These are phyloP conservation scores for Suillus plorans DNA, from an alignment of 768 basidiomycete species.

Conservation along the genomic window DNA sequence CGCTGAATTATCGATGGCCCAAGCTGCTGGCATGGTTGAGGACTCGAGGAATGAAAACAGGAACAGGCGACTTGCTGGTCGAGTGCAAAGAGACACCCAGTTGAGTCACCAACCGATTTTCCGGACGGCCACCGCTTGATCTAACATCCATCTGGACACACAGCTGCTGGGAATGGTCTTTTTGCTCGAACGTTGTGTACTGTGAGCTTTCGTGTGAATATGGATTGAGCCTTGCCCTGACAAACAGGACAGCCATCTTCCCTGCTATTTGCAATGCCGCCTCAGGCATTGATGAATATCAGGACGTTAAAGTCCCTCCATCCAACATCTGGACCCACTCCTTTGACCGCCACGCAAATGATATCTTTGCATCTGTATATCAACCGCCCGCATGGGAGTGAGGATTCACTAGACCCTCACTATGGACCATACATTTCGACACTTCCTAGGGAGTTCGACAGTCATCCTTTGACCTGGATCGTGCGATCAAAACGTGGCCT, in stretches of 20 bases:
- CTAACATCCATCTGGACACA: background rate
- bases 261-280: slow-evolving; percentile 69
- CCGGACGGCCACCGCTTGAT: background rate
- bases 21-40: slow-evolving; percentile 54
- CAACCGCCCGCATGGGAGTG: slow-evolving; percentile 48
- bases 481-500: slow-evolving; percentile 29
- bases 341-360: slow-evolving; percentile 66
- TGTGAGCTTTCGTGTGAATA: slow-evolving; percentile 32
- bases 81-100: slow-evolving; percentile 49
- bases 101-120: background rate
- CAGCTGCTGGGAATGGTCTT: slow-evolving; percentile 72
- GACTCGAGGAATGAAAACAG: slow-evolving; percentile 45
- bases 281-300: slow-evolving; percentile 67
- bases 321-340: slow-evolving; percentile 32
- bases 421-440: slow-evolving; percentile 80
- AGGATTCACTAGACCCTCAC: slow-evolving; percentile 48
- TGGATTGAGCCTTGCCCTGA: background rate
- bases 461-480: slow-evolving; percentile 83
- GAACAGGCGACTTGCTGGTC: slow-evolving; percentile 39
- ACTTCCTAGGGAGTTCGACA: slow-evolving; percentile 69
- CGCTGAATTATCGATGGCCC: slow-evolving; percentile 37
- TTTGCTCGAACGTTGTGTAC: slow-evolving; percentile 47
- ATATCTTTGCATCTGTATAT: slow-evolving; percentile 80
- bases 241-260: slow-evolving; percentile 45
- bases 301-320: slow-evolving; percentile 65